Conservation (phyloP, 2,329 filamentous ascomycete species). For the Aspergillus awamori region DNA sequence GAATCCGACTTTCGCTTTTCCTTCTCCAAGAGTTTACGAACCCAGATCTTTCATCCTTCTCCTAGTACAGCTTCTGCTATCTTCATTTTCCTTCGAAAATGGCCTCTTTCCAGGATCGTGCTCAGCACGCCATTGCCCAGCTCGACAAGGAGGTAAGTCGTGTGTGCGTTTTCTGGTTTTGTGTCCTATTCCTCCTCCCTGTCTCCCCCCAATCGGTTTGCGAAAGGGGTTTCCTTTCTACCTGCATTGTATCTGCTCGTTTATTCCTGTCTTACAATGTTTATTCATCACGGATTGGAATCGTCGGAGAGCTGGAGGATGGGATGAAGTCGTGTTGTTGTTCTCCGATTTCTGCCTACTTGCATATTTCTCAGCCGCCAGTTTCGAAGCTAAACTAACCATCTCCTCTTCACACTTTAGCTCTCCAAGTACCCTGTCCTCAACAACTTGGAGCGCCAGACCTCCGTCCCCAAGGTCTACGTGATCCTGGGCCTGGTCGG, state of each 20-base stretch:
- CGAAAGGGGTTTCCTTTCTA: neutral
- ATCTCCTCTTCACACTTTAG: conserved; percentile 41
- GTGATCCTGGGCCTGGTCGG: conserved; percentile 65
- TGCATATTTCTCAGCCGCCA: conserved; percentile 7
- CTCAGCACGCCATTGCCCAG: conserved; percentile 66
- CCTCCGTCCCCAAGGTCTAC: conserved; percentile 69
- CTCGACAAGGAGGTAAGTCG: conserved; percentile 67
- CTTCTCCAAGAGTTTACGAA: neutral
- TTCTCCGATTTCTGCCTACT: conserved; percentile 5
- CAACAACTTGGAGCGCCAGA: conserved; percentile 70
- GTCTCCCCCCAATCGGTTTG: neutral
- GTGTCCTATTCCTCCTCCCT: conserved; percentile 10
- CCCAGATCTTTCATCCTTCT: neutral
- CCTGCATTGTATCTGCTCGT: neutral
- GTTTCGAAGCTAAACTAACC: conserved; percentile 16
- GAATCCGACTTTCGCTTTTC: conserved; percentile 4
- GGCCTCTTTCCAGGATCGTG: conserved; percentile 62
- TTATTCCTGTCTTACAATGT: neutral
- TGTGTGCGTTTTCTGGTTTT: conserved; percentile 28
- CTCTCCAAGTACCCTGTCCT: conserved; percentile 68
- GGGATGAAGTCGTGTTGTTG: neutral
- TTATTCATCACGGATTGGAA: no score
- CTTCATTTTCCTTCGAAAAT: conserved; percentile 27
- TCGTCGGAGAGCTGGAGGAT: neutral
- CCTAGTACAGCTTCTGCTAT: conserved; percentile 6